Conservation (phyloP, 257 asterid species). For the Solanum neorickii region DNA sequence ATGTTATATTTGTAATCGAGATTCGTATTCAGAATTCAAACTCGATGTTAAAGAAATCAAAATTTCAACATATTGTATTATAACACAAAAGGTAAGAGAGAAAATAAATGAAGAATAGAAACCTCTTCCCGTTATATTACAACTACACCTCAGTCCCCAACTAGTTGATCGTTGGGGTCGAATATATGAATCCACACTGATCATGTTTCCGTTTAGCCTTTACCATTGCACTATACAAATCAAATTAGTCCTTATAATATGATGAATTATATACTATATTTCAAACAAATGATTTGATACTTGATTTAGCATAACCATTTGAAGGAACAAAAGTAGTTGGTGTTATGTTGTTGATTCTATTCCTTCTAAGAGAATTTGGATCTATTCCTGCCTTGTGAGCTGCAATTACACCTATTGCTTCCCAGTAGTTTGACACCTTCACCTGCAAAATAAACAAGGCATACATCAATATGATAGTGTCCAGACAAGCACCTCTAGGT, state of each 20-base stretch:
- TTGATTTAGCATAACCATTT: slow-evolving; percentile 18
- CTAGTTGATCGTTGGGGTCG: neutral
- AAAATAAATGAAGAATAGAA: neutral
- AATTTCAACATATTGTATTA: neutral
- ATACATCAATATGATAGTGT: neutral
- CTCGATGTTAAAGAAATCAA: neutral
- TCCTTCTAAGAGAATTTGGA: slow-evolving; percentile 58
- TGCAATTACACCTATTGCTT: slow-evolving; percentile 80
- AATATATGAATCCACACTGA: neutral
- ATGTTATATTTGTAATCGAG: neutral
- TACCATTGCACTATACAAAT: neutral
- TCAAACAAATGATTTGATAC: slow-evolving; percentile 11
- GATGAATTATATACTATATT: neutral
- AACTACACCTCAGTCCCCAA: neutral
- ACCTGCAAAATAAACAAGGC: slow-evolving; percentile 27
- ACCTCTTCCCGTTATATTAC: neutral
- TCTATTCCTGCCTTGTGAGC: slow-evolving; percentile 90
- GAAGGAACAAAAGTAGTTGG: slow-evolving; percentile 10
- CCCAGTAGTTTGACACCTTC: slow-evolving; percentile 83
- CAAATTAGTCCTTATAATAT: neutral
- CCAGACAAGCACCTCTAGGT: neutral
- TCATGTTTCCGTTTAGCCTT: neutral
- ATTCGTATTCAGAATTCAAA: no score
- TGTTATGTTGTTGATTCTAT: slow-evolving; percentile 38
- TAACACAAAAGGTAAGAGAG: neutral